Evolutionary conservation across 495 filamentous ascomycete species (phyloP).

Genomic region (Penicillium pulvis): DNA sequence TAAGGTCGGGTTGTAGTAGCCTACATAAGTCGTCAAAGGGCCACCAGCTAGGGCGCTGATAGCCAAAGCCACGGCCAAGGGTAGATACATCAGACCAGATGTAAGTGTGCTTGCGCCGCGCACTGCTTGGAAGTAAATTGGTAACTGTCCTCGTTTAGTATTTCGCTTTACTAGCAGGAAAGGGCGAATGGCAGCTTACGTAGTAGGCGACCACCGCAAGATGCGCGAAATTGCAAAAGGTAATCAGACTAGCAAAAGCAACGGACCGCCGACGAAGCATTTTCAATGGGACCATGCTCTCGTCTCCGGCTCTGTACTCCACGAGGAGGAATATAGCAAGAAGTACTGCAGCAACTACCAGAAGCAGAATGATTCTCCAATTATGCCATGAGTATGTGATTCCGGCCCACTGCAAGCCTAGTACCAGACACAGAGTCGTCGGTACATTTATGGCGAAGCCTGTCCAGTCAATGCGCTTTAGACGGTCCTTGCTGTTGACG

Average conservation of each 20-base stretch:
- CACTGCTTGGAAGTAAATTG: slow-evolving; percentile 5
- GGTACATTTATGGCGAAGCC: slow-evolving; percentile 3
- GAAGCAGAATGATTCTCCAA: too few species aligned
- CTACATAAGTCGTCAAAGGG: background rate
- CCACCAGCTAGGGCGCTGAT: slow-evolving; percentile 2
- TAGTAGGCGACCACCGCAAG: too few species aligned
- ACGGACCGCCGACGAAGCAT: too few species aligned
- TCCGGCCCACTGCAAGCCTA: background rate
- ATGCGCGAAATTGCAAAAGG: too few species aligned
- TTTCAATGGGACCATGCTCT: too few species aligned
- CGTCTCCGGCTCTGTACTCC: too few species aligned
- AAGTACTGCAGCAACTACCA: too few species aligned
- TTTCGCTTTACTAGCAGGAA: too few species aligned
- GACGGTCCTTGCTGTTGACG: background rate
- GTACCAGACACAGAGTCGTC: slow-evolving; percentile 2
- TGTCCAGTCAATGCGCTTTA: slow-evolving; percentile 6
- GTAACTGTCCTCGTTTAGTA: background rate
- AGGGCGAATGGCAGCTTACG: too few species aligned
- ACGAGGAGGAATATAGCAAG: too few species aligned
- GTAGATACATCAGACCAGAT: slow-evolving; percentile 6
- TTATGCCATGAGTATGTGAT: too few species aligned
- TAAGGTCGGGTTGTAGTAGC: slow-evolving; percentile 1
- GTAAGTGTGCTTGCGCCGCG: slow-evolving; percentile 1
- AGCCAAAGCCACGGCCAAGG: background rate
- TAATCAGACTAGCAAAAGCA: too few species aligned